phyloP scores from a whole-genome alignment of 306 rosid species.

The barrel medic (Medicago truncatula) region MtrunA17r5.0-ANR NC_053049.1:850501-851000 shows the following conservation, averaged over 20 bases:
- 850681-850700: constrained; percentile 18
- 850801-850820: no score
- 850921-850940: no score
- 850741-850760: constrained; percentile 1
- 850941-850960: no score
- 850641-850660: constrained; percentile 11
- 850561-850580: background rate
- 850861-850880: no score
- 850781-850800: no score
- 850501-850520: background rate
- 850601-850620: background rate
- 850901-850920: no score
- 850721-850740: background rate
- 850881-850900: no score
- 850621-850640: constrained; percentile 17
- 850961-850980: no score
- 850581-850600: background rate
- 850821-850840: no score
- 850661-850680: constrained; percentile 6
- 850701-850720: constrained; percentile 21
- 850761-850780: no score
- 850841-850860: no score
- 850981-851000: no score
- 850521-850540: constrained; percentile 26
- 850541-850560: background rate